Conservation (phyloP, 345 rosid species). For the Eucalyptus camaldulensis region DNA sequence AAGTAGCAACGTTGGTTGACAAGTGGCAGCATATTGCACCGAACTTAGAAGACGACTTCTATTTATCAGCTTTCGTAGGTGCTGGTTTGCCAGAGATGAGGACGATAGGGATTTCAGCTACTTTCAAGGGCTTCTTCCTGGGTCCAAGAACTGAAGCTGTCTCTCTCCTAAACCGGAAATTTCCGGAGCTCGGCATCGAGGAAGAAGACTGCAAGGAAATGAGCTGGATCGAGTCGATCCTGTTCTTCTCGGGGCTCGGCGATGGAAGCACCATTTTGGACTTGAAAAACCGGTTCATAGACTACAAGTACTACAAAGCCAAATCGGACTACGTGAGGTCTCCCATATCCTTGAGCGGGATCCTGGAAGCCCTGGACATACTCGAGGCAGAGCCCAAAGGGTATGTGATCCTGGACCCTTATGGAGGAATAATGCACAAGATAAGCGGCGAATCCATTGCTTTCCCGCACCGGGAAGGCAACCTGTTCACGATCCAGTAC, state of each 20-base stretch:
- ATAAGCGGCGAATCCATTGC: conserved; percentile 25
- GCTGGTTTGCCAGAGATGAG: conserved; percentile 8
- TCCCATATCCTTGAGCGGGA: conserved; percentile 12
- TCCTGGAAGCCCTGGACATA: conserved; percentile 6
- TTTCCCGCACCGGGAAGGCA: conserved; percentile 50
- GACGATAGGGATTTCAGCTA: conserved; percentile 12
- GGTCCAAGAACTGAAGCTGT: conserved; percentile 19
- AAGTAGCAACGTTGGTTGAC: conserved; percentile 8
- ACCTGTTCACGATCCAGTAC: conserved; percentile 34
- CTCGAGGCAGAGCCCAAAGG: conserved; percentile 22
- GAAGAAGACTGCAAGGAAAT: conserved; percentile 29
- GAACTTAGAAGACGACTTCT: conserved; percentile 12
- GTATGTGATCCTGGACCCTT: conserved; percentile 31
- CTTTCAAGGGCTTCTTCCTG: conserved; percentile 36
- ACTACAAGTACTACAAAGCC: conserved; percentile 32
- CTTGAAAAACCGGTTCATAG: conserved; percentile 6
- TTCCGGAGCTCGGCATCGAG: conserved; percentile 20
- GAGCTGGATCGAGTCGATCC: conserved; percentile 40
- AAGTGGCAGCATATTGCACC: conserved; percentile 41
- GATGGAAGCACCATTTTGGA: conserved; percentile 6
- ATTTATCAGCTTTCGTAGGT: conserved; percentile 22
- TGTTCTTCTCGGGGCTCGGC: conserved; percentile 25
- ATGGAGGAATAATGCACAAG: conserved; percentile 36
- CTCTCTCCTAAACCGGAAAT: conserved; percentile 1
- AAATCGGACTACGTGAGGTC: conserved; percentile 41